Percentiles rank a stretch among this genome's conserved stretches.
phyloP scores from a whole-genome alignment of 2,329 filamentous ascomycete species.

The Epichloe scottii region DNA sequence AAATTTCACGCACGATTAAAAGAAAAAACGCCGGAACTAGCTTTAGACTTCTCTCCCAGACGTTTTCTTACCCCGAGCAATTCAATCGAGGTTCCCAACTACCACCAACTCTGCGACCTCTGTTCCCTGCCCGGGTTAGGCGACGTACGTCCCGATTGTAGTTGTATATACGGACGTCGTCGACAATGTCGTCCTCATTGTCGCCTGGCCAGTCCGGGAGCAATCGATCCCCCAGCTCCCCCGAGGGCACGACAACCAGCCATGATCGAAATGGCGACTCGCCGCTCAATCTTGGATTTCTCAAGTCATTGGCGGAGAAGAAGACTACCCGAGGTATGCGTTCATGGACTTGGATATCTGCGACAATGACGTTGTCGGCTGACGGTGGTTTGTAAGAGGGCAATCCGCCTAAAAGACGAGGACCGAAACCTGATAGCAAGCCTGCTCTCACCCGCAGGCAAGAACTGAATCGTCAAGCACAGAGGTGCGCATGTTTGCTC shows the following conservation, averaged over 20 bases:
- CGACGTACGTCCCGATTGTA: not conserved
- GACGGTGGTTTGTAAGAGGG: constrained; percentile 45
- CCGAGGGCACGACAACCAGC: constrained; percentile 15
- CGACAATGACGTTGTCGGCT: constrained; percentile 1
- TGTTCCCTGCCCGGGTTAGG: not conserved
- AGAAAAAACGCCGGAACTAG: too few relatives aligned
- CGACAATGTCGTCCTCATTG: constrained; percentile 25
- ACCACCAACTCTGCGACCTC: not conserved
- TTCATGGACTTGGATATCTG: not conserved
- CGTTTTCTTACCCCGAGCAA: not conserved
- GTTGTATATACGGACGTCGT: not conserved
- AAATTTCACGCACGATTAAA: not conserved
- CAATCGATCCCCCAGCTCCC: constrained; percentile 14
- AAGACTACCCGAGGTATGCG: constrained; percentile 59
- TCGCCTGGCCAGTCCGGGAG: constrained; percentile 27
- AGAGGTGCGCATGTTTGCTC: constrained; percentile 52
- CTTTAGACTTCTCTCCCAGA: not conserved
- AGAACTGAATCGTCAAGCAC: constrained; percentile 89
- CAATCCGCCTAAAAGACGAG: constrained; percentile 74
- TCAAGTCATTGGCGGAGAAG: constrained; percentile 60
- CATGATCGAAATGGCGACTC: constrained; percentile 28
- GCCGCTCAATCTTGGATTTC: constrained; percentile 44
- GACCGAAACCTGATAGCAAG: constrained; percentile 93
- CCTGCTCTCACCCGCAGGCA: constrained; percentile 85
- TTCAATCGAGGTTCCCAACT: not conserved